Evolutionary conservation across 768 basidiomycete genomes (phyloP).

Genomic region (Jaapia argillacea): DNA sequence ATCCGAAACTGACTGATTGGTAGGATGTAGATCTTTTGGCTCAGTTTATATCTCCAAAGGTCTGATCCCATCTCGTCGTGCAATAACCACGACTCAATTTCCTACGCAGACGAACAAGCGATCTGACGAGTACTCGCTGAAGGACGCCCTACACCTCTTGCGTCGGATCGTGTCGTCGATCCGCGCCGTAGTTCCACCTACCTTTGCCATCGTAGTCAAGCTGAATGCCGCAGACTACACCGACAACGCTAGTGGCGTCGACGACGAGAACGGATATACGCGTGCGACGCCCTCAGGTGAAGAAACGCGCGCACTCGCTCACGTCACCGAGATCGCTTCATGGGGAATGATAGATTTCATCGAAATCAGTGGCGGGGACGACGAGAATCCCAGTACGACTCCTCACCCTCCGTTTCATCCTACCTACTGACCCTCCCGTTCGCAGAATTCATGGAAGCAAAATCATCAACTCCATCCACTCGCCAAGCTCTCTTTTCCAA

Average conservation of each 20-base stretch:
- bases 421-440: no score
- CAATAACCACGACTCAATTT: not conserved
- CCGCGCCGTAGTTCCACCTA: constrained; percentile 36
- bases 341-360: constrained; percentile 74
- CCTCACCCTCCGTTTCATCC: no score
- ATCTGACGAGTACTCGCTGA: constrained; percentile 47
- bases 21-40: constrained; percentile 54
- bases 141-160: constrained; percentile 42
- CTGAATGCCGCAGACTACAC: constrained; percentile 74
- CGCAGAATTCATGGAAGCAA: constrained; percentile 39
- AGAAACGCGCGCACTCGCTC: no score
- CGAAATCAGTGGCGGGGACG: constrained; percentile 83
- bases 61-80: constrained; percentile 13
- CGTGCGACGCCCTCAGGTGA: no score
- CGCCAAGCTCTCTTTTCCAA: not conserved
- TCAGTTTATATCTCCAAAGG: constrained; percentile 71
- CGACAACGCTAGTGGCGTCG: no score
- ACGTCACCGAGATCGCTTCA: constrained; percentile 42
- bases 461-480: not conserved
- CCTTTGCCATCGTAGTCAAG: constrained; percentile 71
- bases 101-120: constrained; percentile 37
- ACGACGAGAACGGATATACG: no score
- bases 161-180: constrained; percentile 45
- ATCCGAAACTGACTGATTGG: constrained; percentile 1
- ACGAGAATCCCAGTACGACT: constrained; percentile 60